Percentiles rank a stretch among this genome's conserved stretches.
These are phyloP conservation scores for Penicillium sp. DNA, from an alignment of 2,329 filamentous ascomycete species.

Conservation along the genomic window DNA sequence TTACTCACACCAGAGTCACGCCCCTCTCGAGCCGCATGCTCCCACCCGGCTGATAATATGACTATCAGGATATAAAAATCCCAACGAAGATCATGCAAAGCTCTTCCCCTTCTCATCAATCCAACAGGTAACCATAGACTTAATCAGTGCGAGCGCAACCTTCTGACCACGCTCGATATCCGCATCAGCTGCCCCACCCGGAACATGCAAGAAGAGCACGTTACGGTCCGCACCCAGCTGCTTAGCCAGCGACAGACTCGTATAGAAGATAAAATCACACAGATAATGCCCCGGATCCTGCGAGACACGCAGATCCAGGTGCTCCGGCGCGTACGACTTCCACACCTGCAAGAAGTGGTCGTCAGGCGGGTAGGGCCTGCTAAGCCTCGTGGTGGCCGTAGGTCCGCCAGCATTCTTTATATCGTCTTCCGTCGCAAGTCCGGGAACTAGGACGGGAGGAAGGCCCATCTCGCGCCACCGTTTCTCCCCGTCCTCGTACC, in stretches of 20 bases:
- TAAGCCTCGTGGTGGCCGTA: constrained; percentile 2
- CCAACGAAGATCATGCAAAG: background rate
- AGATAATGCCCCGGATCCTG: constrained; percentile 72
- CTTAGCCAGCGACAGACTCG: constrained; percentile 56
- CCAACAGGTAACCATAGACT: constrained; percentile 46
- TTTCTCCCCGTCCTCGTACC: constrained; percentile 49
- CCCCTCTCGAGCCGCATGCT: background rate
- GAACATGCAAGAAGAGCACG: constrained; percentile 73
- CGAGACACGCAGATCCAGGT: constrained; percentile 57
- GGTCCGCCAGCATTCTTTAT: background rate
- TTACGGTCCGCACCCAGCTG: constrained; percentile 37
- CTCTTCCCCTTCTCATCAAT: constrained; percentile 25
- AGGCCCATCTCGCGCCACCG: constrained; percentile 55
- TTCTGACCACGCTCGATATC: constrained; percentile 43
- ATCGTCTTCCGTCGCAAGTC: constrained; percentile 26
- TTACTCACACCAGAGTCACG: background rate
- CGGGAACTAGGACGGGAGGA: constrained; percentile 57
- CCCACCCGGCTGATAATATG: background rate
- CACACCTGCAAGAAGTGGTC: constrained; percentile 37
- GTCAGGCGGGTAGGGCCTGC: constrained; percentile 33
- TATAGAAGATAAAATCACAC: constrained; percentile 78
- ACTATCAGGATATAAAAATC: background rate
- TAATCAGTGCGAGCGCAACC: constrained; percentile 47
- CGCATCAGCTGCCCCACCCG: constrained; percentile 57
- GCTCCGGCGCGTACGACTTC: constrained; percentile 33